These are phyloP conservation scores for Bryum argenteum DNA, from an alignment of 225 moss, liverwort and hornwort genomes.

Conservation along the genomic window DNA sequence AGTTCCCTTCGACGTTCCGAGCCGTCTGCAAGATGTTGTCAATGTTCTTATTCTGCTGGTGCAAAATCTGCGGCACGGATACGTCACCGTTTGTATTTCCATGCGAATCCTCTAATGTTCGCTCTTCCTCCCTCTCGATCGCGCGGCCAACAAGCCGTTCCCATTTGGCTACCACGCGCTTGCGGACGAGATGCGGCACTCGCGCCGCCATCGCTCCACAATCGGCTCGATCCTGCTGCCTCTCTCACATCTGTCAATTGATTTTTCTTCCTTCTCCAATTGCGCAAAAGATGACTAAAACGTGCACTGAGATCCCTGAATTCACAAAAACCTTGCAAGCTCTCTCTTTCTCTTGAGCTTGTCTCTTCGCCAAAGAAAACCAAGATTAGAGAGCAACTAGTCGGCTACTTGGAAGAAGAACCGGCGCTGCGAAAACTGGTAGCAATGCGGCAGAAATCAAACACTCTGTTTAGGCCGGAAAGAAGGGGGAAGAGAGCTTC, in stretches of 20 bases:
- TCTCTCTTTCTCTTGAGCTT: no score
- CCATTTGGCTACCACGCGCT: conserved; percentile 48
- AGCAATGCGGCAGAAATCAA: conserved; percentile 9
- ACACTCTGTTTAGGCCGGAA: not conserved
- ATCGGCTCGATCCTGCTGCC: conserved; percentile 6
- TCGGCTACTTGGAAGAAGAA: conserved; percentile 33
- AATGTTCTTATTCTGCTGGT: conserved; percentile 57
- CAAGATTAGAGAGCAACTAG: conserved; percentile 1
- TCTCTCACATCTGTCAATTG: conserved; percentile 32
- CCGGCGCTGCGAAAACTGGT: conserved; percentile 26
- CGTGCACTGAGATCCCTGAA: conserved; percentile 21
- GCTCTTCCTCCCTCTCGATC: conserved; percentile 38
- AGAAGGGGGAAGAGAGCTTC: conserved; percentile 13
- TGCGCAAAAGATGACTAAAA: conserved; percentile 19
- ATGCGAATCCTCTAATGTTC: conserved; percentile 32
- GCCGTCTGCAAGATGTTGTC: conserved; percentile 60
- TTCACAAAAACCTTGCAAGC: conserved; percentile 11
- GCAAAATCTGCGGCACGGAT: conserved; percentile 59
- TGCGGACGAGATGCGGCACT: conserved; percentile 39
- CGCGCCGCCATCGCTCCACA: conserved; percentile 26
- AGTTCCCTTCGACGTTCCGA: conserved; percentile 37
- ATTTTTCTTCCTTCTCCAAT: not conserved
- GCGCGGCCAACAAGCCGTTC: conserved; percentile 40
- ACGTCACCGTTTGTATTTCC: conserved; percentile 24
- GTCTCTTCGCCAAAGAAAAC: not conserved